Conservation (phyloP, 805 yeast genomes). For the Candida bentonensis region DNA sequence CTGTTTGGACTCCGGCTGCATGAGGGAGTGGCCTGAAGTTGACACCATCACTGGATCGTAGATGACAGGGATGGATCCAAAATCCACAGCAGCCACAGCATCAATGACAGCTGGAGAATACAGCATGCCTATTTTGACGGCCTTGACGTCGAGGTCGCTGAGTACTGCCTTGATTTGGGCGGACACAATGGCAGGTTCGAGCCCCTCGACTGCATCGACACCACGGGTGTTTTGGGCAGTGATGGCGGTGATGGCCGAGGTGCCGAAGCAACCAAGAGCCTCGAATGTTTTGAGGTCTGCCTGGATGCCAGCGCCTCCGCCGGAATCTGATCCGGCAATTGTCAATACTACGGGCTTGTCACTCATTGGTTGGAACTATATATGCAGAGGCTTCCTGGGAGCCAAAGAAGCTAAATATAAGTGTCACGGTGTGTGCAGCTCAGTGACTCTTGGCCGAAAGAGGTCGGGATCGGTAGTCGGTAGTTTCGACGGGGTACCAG, state of each 20-base stretch:
- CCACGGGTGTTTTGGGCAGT: conserved; percentile 61
- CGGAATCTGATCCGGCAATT: conserved; percentile 54
- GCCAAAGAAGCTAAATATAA: no score
- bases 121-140: conserved; percentile 70
- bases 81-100: conserved; percentile 27
- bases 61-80: conserved; percentile 29
- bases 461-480: no score
- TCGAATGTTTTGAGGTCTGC: conserved; percentile 74
- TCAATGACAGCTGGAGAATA: conserved; percentile 37
- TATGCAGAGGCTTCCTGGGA: neutral
- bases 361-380: neutral
- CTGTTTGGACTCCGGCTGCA: conserved; percentile 32
- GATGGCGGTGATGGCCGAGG: conserved; percentile 64
- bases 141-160: conserved; percentile 48
- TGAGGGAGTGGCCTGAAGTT: conserved; percentile 56
- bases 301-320: conserved; percentile 89
- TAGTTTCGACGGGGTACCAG: no score
- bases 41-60: conserved; percentile 80
- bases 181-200: conserved; percentile 24
- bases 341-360: conserved; percentile 8
- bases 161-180: conserved; percentile 39
- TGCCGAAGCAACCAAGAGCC: conserved; percentile 61
- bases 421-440: no score
- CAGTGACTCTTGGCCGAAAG: no score
- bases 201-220: conserved; percentile 9